Conservation (phyloP, 768 basidiomycete genomes). For the Cystofilobasidium capitatum region DNA sequence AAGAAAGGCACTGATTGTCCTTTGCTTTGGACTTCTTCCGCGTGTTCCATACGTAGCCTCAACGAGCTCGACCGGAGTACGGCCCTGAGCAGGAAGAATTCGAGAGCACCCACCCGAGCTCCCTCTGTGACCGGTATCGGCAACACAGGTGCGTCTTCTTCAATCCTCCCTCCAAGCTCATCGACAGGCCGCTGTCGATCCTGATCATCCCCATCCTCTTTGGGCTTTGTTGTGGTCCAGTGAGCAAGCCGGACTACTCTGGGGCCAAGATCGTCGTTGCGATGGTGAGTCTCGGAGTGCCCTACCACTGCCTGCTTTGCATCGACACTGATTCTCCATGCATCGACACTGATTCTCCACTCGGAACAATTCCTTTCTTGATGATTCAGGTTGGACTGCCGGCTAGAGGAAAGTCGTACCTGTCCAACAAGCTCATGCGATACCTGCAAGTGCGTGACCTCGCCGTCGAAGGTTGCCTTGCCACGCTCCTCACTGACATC, state of each 20-base stretch:
- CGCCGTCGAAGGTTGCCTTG: not conserved
- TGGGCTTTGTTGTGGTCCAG: constrained; percentile 33
- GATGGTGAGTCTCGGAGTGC: constrained; percentile 62
- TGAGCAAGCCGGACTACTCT: constrained; percentile 94
- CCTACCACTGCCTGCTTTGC: too few relatives aligned
- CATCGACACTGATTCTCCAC: not conserved
- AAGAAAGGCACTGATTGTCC: constrained; percentile 1
- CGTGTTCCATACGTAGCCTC: not conserved
- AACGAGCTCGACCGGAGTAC: constrained; percentile 25
- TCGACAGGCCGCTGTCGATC: constrained; percentile 13
- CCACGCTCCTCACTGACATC: not conserved
- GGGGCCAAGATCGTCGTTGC: constrained; percentile 97
- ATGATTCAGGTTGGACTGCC: constrained; percentile 74
- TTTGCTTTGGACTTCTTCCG: not conserved
- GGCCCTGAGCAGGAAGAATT: constrained; percentile 35
- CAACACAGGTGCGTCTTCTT: constrained; percentile 57
- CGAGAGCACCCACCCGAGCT: constrained; percentile 67
- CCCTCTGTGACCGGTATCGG: constrained; percentile 79
- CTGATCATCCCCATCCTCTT: constrained; percentile 5
- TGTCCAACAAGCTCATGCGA: constrained; percentile 93
- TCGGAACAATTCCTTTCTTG: not conserved
- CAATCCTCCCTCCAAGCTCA: not conserved
- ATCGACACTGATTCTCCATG: not conserved
- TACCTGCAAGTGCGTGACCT: constrained; percentile 67
- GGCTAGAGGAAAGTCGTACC: constrained; percentile 95